Conservation (phyloP, 2,329 filamentous ascomycete species). For the Xylariaceae sp. region DNA sequence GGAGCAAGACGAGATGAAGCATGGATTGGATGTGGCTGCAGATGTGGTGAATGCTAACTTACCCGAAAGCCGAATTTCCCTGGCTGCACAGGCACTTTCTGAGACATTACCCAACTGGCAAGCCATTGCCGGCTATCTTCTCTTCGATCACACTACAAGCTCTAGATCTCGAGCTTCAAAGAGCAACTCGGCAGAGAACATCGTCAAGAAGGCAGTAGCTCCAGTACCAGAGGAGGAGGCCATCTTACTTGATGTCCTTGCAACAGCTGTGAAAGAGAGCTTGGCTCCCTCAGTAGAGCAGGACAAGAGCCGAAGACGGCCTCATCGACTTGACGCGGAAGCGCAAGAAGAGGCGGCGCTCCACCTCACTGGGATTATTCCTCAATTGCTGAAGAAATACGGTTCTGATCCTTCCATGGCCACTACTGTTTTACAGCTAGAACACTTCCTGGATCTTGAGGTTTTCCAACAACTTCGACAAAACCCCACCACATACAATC, state of each 20-base stretch:
- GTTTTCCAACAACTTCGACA: constrained; percentile 86
- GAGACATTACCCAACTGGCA: constrained; percentile 85
- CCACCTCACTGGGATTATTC: constrained; percentile 73
- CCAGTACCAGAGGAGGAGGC: constrained; percentile 74
- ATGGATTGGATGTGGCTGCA: constrained; percentile 47
- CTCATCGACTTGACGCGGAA: constrained; percentile 60
- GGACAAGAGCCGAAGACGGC: constrained; percentile 55
- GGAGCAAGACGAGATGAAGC: constrained; percentile 45
- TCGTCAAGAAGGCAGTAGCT: constrained; percentile 68
- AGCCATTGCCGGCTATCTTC: constrained; percentile 78
- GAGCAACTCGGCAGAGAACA: constrained; percentile 55
- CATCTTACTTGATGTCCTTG: constrained; percentile 81
- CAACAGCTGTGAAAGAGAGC: constrained; percentile 72
- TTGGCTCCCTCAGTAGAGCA: constrained; percentile 64
- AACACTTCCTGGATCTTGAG: constrained; percentile 81
- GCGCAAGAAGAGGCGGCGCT: constrained; percentile 75
- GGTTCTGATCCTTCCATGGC: constrained; percentile 85
- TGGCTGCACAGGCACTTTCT: constrained; percentile 82
- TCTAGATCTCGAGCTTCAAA: constrained; percentile 50
- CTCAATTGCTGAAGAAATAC: constrained; percentile 85
- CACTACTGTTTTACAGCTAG: constrained; percentile 77
- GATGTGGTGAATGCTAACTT: constrained; percentile 59
- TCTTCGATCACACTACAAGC: constrained; percentile 82
- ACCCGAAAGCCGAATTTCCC: constrained; percentile 75
- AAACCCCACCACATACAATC: constrained; percentile 74